These are phyloP conservation scores for Wickerhamomyces pijperi DNA, from an alignment of 805 yeast genomes.

Conservation along the genomic window DNA sequence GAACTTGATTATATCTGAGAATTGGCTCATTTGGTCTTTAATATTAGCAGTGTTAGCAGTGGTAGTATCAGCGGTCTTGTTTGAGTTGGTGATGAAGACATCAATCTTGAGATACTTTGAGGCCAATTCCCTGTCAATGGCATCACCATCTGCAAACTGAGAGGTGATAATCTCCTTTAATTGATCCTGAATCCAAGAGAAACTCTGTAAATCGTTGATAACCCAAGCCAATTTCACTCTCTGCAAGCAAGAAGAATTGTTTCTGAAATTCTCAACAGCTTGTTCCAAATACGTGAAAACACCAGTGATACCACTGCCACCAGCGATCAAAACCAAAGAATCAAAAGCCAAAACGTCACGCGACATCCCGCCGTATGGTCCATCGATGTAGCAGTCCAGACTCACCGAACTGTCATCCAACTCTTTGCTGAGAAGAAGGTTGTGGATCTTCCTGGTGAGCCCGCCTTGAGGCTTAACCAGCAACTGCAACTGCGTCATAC, in stretches of 20 bases:
- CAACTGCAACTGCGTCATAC: constrained; percentile 25
- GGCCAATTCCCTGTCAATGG: too few species aligned
- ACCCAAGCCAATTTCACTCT: constrained; percentile 35
- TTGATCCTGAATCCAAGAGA: constrained; percentile 25
- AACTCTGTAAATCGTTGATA: constrained; percentile 21
- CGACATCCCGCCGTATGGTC: constrained; percentile 45
- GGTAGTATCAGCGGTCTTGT: constrained; percentile 3
- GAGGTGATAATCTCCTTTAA: too few species aligned
- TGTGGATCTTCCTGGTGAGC: constrained; percentile 27
- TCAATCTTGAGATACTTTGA: too few species aligned
- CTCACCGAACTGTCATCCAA: constrained; percentile 14
- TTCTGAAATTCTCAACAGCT: constrained; percentile 7
- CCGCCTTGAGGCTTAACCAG: constrained; percentile 37
- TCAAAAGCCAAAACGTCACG: constrained; percentile 36
- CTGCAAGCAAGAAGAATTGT: constrained; percentile 12
- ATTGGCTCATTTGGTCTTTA: too few species aligned
- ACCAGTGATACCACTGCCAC: constrained; percentile 45
- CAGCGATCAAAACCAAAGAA: constrained; percentile 27
- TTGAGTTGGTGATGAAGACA: constrained; percentile 22
- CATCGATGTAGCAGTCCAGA: constrained; percentile 33
- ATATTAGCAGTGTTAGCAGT: too few species aligned
- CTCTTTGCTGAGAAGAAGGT: constrained; percentile 15
- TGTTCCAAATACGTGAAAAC: constrained; percentile 31
- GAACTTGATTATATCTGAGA: constrained; percentile 2
- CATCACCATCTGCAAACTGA: too few species aligned